Conservation (phyloP, 2,329 filamentous ascomycete genomes). For the Chaetomium strumarium region DNA sequence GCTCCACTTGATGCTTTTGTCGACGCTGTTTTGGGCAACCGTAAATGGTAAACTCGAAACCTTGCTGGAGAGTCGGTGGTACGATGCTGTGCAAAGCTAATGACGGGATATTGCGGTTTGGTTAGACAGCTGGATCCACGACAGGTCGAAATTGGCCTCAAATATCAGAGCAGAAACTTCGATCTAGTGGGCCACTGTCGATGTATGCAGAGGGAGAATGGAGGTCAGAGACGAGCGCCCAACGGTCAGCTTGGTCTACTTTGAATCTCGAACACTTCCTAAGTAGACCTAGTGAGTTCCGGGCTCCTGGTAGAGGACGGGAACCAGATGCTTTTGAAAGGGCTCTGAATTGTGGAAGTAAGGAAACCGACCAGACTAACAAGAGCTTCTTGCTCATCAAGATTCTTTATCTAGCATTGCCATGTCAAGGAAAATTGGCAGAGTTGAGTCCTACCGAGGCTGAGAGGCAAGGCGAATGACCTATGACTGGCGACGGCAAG, state of each 20-base stretch:
- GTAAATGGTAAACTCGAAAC: not conserved
- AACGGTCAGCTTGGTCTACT: not conserved
- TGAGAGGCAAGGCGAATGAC: not conserved
- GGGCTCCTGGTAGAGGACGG: not conserved
- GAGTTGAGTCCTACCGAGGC: not conserved
- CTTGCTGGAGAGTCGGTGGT: constrained; percentile 1
- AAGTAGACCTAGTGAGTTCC: not conserved
- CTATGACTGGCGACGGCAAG: not conserved
- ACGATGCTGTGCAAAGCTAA: constrained; percentile 13
- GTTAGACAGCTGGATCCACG: constrained; percentile 16
- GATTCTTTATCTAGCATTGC: not conserved
- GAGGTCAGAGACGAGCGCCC: not conserved
- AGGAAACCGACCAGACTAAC: constrained; percentile 8
- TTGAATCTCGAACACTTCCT: not conserved
- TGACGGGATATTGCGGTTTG: constrained; percentile 3
- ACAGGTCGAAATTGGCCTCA: constrained; percentile 2
- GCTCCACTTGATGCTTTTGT: not conserved
- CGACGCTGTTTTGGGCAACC: not conserved
- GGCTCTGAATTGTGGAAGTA: not conserved
- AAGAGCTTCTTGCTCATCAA: constrained; percentile 6
- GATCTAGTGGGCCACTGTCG: not conserved
- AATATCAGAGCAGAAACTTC: constrained; percentile 7
- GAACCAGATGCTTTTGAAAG: not conserved
- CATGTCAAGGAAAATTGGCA: not conserved
- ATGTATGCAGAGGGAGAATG: constrained; percentile 6